Evolutionary conservation across 1,284 basidiomycete genomes (phyloP).

Genomic region (Puccinia novopanici): DNA sequence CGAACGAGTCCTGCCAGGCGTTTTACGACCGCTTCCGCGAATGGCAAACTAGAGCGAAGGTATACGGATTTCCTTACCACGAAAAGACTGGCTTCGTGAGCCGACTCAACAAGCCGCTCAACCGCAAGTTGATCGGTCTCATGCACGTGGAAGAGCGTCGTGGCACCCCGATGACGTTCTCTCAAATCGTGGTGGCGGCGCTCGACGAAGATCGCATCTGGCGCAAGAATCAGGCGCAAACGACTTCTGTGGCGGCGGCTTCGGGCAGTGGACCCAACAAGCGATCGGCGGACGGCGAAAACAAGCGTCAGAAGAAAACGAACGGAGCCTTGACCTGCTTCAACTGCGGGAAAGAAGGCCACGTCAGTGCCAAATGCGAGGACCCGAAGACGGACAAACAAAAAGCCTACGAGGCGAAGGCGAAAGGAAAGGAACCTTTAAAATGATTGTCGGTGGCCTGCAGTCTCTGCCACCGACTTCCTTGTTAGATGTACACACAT

Average conservation of each 20-base stretch:
- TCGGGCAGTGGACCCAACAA: neutral
- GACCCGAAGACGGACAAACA: too few relatives aligned
- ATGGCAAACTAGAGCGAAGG: neutral
- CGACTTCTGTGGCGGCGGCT: neutral
- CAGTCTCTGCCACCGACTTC: too few relatives aligned
- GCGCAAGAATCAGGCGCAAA: neutral
- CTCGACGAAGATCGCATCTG: neutral
- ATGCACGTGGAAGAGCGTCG: neutral
- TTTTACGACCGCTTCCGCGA: neutral
- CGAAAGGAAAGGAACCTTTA: too few relatives aligned
- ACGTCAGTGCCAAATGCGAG: neutral
- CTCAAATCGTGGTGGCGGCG: neutral
- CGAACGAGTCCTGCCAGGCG: neutral
- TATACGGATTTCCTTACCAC: neutral
- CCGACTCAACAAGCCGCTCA: neutral
- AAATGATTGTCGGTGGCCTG: too few relatives aligned
- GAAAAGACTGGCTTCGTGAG: neutral
- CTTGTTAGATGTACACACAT: neutral
- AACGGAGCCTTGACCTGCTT: neutral
- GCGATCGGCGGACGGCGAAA: neutral
- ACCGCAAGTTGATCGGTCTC: neutral
- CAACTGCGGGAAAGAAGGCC: slow-evolving; percentile 16
- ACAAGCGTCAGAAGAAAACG: neutral
- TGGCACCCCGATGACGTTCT: neutral
- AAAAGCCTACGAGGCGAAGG: too few relatives aligned